Conservation (phyloP, 148 eudicot species). For the Mesembryanthemum crystallinum region DNA sequence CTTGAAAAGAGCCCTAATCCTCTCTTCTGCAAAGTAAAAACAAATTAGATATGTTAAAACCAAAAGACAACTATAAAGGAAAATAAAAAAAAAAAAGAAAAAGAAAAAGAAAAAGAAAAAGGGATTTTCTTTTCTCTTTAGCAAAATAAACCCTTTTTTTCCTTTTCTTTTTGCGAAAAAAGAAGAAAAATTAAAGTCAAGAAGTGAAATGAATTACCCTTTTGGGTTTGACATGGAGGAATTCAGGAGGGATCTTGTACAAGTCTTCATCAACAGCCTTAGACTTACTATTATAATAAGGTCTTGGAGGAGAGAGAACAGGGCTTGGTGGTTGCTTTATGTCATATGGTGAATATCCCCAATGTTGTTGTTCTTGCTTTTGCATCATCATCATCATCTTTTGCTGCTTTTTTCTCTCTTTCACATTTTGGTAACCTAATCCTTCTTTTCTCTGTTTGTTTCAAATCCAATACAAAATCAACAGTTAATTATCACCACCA, state of each 20-base stretch:
- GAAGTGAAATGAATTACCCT: slow-evolving; percentile 25
- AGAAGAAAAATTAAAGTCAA: too few relatives aligned
- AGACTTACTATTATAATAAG: background rate
- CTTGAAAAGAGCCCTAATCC: slow-evolving; percentile 63
- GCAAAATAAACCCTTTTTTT: background rate
- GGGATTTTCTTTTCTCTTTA: background rate
- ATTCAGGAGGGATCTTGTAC: slow-evolving; percentile 46
- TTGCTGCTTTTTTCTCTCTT: slow-evolving; percentile 22
- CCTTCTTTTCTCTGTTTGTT: background rate
- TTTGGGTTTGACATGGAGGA: slow-evolving; percentile 38
- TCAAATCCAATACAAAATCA: background rate
- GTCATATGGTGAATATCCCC: slow-evolving; percentile 25
- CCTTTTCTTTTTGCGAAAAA: too few relatives aligned
- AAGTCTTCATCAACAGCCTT: slow-evolving; percentile 50
- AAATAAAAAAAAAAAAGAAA: background rate
- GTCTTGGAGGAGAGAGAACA: slow-evolving; percentile 21
- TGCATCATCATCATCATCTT: background rate
- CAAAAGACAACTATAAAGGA: background rate
- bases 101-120: background rate
- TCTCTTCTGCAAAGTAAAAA: slow-evolving; percentile 54
- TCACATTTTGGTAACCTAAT: slow-evolving; percentile 9
- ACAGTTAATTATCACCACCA: background rate
- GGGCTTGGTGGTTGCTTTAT: slow-evolving; percentile 25
- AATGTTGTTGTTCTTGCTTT: slow-evolving; percentile 13
- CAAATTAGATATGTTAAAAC: background rate